Evolutionary conservation across 768 basidiomycete genomes (phyloP).

Genomic region (Macrolepiota fuliginosa): DNA sequence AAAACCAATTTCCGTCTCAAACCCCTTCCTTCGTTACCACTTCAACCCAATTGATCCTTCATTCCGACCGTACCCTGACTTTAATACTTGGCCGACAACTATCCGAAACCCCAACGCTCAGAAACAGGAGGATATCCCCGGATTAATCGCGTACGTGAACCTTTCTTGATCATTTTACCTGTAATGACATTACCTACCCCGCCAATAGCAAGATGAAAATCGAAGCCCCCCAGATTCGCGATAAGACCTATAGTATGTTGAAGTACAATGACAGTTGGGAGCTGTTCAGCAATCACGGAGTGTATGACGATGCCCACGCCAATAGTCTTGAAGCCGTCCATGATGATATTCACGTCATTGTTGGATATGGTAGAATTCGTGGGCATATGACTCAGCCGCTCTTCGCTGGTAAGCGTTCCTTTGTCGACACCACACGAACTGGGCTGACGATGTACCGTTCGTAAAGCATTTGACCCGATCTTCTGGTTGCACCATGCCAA

Average conservation of each 20-base stretch:
- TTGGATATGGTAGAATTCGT: conserved; percentile 18
- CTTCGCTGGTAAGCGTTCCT: conserved; percentile 27
- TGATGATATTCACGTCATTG: conserved; percentile 35
- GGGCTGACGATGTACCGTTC: background rate
- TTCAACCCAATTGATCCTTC: conserved; percentile 29
- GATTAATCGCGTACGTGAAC: background rate
- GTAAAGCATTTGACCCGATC: conserved; percentile 41
- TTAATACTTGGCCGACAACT: conserved; percentile 29
- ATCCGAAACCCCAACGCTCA: conserved; percentile 26
- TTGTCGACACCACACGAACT: background rate
- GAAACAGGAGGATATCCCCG: background rate
- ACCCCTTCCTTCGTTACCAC: conserved; percentile 31
- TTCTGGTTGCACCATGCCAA: conserved; percentile 47
- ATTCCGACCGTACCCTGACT: conserved; percentile 24
- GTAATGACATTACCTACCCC: background rate
- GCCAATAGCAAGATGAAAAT: conserved; percentile 17
- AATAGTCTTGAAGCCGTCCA: conserved; percentile 45
- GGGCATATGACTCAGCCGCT: conserved; percentile 33
- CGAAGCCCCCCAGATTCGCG: conserved; percentile 18
- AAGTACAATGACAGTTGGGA: conserved; percentile 31
- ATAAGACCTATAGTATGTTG: conserved; percentile 30
- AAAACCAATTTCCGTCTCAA: conserved; percentile 20
- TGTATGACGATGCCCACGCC: conserved; percentile 26
- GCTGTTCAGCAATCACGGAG: conserved; percentile 41
- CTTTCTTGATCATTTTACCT: background rate